Evolutionary conservation across 495 filamentous ascomycete genomes (phyloP).

Genomic region (Daldinia grandis): DNA sequence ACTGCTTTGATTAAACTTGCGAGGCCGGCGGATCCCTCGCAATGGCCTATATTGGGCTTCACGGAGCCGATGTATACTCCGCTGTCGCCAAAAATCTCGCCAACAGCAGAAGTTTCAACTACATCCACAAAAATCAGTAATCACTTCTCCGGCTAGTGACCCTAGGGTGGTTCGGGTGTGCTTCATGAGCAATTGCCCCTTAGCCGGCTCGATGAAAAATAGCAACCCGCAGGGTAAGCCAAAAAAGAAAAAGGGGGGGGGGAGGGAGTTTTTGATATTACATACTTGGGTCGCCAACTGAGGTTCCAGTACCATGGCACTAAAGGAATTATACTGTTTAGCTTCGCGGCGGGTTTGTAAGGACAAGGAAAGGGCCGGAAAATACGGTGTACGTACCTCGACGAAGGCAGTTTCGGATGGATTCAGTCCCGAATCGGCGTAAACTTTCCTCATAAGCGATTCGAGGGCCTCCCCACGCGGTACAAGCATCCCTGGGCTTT

Average conservation of each 20-base stretch:
- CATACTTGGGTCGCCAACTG: neutral
- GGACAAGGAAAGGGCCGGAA: neutral
- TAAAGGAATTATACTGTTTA: neutral
- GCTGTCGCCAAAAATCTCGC: conserved; percentile 41
- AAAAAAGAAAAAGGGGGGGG: neutral
- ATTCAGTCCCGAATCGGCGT: neutral
- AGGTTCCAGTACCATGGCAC: neutral
- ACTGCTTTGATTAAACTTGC: conserved; percentile 60
- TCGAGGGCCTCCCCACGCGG: conserved; percentile 48
- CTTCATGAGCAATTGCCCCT: neutral
- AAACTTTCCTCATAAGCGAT: neutral
- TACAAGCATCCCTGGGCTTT: conserved; percentile 52
- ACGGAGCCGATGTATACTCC: conserved; percentile 57
- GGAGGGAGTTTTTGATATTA: neutral
- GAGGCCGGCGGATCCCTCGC: conserved; percentile 58
- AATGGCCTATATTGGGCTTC: conserved; percentile 63
- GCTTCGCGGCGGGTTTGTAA: neutral
- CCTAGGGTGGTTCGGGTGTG: neutral
- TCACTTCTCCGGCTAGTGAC: neutral
- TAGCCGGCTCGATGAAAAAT: neutral
- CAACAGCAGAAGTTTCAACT: conserved; percentile 42
- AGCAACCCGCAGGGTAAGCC: neutral
- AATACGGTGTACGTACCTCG: neutral
- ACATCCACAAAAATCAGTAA: neutral
- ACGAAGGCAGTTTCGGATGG: neutral